Evolutionary conservation across 345 rosid species (phyloP), one percentile per base, ranked within the genome.

Genomic region (Geranium rotundifolium): DNA sequence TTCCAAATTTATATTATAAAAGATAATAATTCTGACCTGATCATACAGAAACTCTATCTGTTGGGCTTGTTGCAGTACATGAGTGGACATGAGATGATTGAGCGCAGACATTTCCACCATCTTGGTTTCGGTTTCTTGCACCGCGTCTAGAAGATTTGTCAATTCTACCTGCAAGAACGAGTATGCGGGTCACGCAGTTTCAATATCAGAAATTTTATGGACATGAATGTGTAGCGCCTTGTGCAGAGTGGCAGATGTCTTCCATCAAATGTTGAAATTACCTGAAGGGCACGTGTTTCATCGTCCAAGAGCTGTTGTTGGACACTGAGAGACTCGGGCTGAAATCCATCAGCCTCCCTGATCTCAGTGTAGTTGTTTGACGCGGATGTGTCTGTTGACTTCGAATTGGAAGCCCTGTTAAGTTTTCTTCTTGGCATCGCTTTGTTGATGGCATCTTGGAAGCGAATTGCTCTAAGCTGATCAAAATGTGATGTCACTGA

Each of bases 51-150:
- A 57, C 71, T 90, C 99, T 64, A 90, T 95, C 72, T 90, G 97
- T 65, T 90, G 93, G 19, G 95, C 85, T 84, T 95, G 99, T 49
- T 90, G 97, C 70, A 90, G 87, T 69, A 90, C 88, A 71, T 88
- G 97, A 1, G 97, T 86, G 65, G 99, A 84, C 89, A 90, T 81
- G 54, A 90, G 90, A 66, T 95, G 99, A 75, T 95, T 90, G 76
- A 86, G 52, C 64, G 97, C 97, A 59, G 97, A 90, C 95, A 95
- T 90, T 81, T 95, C 99, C 67, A 95, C 91, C 97, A 95, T 90
- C 81, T 84, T 88, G 31, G 96, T 86, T 79, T 86, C 99, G 4
- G 95, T 93, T 81, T 90, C 77, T 71, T 80, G 95, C 75, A 72
- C 97, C 31, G 92, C 80, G 49, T 90, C 99, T 63, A 93, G 77